These are phyloP conservation scores for Pythium rhizo-oryzae DNA, from an alignment of 352 stramenopile species.

Conservation along the genomic window DNA sequence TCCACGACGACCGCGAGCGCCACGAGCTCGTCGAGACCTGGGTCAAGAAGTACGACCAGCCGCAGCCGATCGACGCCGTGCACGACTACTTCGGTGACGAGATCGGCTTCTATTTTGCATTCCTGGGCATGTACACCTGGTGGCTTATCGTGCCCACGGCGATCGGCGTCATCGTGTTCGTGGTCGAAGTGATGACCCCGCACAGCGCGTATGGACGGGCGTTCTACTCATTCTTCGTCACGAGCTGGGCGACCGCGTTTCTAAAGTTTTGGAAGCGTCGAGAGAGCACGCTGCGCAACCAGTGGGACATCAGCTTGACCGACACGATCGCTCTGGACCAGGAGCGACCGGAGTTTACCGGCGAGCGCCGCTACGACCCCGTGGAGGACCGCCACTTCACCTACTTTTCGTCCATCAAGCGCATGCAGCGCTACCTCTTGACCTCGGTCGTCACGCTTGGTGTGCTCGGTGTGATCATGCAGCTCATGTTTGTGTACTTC, in stretches of 20 bases:
- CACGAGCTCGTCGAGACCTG: constrained; percentile 64
- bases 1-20: constrained; percentile 78
- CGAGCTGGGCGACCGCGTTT: constrained; percentile 90
- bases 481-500: constrained; percentile 86
- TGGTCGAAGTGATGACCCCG: constrained; percentile 66
- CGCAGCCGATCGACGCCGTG: constrained; percentile 62
- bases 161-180: constrained; percentile 89
- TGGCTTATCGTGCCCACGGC: constrained; percentile 92
- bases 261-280: constrained; percentile 92
- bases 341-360: constrained; percentile 63
- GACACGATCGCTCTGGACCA: constrained; percentile 57
- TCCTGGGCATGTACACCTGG: constrained; percentile 95
- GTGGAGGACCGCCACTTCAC: constrained; percentile 85
- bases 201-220: constrained; percentile 65
- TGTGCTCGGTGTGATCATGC: constrained; percentile 67
- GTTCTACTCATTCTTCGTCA: constrained; percentile 89
- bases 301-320: constrained; percentile 70
- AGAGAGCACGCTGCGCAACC: constrained; percentile 84
- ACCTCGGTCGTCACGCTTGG: constrained; percentile 70
- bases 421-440: constrained; percentile 75
- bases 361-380: constrained; percentile 72
- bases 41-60: constrained; percentile 70
- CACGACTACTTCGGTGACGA: constrained; percentile 85
- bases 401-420: constrained; percentile 80
- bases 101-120: constrained; percentile 98